Base-by-base conservation (phyloP, 805 yeast genomes). In the Sugiyamaella boreocaroliniensis region DNA sequence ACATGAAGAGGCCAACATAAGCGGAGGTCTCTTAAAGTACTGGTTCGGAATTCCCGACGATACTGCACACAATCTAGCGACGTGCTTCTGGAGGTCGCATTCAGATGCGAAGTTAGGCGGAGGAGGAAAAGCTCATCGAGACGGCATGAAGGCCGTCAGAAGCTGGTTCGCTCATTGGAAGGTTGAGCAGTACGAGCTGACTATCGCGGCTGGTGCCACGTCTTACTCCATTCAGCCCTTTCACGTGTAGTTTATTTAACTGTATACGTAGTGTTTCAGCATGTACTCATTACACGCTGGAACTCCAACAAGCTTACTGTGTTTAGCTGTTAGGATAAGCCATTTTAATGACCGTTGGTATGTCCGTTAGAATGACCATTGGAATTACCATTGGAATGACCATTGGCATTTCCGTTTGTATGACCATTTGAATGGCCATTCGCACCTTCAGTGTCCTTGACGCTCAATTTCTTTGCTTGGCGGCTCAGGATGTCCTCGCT, bases 41-140 rank as follows among this genome's bases (percentile, higher is more conserved):
- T 71, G 74, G 73, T 71, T 62, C 54, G 75, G 75, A 0, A 57
- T 63, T 5, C 74, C 75, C 1, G 67, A 71, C 52, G 63, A 61
- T 22, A 57, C 45, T 8, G 74, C 70, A 0, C 61, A 64, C 50
- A 71, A 71, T 53, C 58, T 71, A 43, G 75, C 75, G 1, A 71
- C 75, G 2, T 71, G 75, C 52, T 64, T 71, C 66, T 71, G 75
- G 75, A 56, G 60, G 19, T 53, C 55, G 46, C 59, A 55, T 22
- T 53, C 54, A 10, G 67, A 68, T 41, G 74, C 75, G 1, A 58
- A 56, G 47, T 29, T 32, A 2, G 75, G 75, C 1, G 74, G 74
- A 1, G 65, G 68, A 0, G 73, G 73, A 1, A 37, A 54, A 29
- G 62, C 64, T 5, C 75, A 71, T 53, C 55, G 71, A 32, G 55